phyloP scores from a whole-genome alignment of 805 yeast genomes.

The Candida suzukii region DNA sequence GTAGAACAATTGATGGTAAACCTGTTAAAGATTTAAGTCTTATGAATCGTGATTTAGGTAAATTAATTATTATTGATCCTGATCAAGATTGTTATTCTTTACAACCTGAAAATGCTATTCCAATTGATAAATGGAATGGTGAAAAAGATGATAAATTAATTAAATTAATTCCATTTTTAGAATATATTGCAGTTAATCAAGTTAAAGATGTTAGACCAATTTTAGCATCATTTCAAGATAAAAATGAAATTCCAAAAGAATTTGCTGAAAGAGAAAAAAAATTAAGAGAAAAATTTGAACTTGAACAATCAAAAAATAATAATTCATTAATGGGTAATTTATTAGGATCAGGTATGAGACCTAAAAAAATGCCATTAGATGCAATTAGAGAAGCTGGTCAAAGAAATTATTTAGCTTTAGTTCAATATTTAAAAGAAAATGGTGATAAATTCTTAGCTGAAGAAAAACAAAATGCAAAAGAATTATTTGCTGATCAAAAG shows the following conservation, averaged over 20 bases:
- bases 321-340: constrained; percentile 23
- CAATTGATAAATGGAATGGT: constrained; percentile 84
- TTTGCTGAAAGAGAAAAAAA: constrained; percentile 70
- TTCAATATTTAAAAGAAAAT: constrained; percentile 50
- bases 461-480: constrained; percentile 75
- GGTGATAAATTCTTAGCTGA: constrained; percentile 70
- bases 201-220: constrained; percentile 87
- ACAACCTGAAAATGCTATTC: constrained; percentile 94
- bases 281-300: constrained; percentile 65
- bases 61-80: constrained; percentile 74
- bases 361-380: constrained; percentile 81
- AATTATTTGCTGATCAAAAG: constrained; percentile 75
- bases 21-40: constrained; percentile 83
- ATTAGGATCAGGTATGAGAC: constrained; percentile 43
- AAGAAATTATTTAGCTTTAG: constrained; percentile 76
- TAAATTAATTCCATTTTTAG: constrained; percentile 84
- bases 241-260: constrained; percentile 65
- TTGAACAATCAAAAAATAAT: constrained; percentile 34
- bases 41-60: constrained; percentile 84
- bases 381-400: constrained; percentile 88
- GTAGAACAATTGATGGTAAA: constrained; percentile 83
- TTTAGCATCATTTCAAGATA: constrained; percentile 63
- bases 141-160: constrained; percentile 72
- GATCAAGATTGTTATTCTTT: constrained; percentile 62
- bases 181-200: constrained; percentile 82